A percentile compares a stretch with the other conserved stretches of the same genome.
phyloP scores from a whole-genome alignment of 345 rosid species.

The Eucalyptus erythrocorys region DNA sequence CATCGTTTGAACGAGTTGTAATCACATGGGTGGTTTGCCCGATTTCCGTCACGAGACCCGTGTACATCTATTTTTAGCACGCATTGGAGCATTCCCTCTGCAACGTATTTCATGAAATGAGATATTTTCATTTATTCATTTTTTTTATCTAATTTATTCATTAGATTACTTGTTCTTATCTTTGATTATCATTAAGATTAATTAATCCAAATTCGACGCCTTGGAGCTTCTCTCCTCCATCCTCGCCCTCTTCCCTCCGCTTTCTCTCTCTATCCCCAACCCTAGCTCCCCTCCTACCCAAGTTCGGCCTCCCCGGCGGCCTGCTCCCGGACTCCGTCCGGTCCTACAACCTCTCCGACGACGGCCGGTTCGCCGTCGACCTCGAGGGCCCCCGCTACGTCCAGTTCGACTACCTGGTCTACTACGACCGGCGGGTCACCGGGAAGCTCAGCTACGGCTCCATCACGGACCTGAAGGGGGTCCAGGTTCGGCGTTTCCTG shows the following conservation, averaged over 20 bases:
- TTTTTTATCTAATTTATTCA: no score
- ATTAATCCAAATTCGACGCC: no score
- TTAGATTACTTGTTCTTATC: no score
- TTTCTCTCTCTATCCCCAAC: neutral
- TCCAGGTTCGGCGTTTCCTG: conserved; percentile 61
- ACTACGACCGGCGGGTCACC: conserved; percentile 51
- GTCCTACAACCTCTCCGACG: conserved; percentile 41
- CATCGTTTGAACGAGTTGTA: neutral
- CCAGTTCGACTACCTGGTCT: conserved; percentile 71
- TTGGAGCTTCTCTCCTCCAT: neutral
- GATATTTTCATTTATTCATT: no score
- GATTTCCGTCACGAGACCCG: no score
- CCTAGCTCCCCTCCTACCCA: conserved; percentile 36
- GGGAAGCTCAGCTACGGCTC: conserved; percentile 70
- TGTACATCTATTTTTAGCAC: no score
- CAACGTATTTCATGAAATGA: no score
- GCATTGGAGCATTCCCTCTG: no score
- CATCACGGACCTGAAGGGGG: conserved; percentile 62
- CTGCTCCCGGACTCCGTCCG: conserved; percentile 50
- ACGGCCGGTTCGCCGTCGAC: conserved; percentile 46
- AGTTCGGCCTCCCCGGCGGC: conserved; percentile 82
- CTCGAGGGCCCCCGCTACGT: conserved; percentile 43
- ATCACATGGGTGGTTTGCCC: neutral
- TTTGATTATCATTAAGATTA: no score
- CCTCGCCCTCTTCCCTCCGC: neutral